Conservation (phyloP, 345 rosid species). For the Citrus sp. region DNA sequence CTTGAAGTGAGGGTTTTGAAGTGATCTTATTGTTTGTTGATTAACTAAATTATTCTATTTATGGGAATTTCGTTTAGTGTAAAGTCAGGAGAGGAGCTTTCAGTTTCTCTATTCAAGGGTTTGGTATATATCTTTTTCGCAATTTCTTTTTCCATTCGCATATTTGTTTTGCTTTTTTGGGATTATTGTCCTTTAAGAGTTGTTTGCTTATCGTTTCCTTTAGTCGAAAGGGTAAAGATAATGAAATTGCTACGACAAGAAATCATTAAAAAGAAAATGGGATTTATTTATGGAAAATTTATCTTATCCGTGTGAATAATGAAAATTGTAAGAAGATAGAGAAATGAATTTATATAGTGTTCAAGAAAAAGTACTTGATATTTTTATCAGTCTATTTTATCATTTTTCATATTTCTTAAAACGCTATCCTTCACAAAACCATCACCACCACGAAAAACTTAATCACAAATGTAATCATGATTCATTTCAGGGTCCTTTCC, state of each 20-base stretch:
- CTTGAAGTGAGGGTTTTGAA: too few species aligned
- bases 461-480: too few species aligned
- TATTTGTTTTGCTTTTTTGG: background rate
- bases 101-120: constrained; percentile 5
- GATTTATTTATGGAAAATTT: too few species aligned
- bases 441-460: too few species aligned
- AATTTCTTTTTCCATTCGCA: background rate
- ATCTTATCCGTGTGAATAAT: too few species aligned
- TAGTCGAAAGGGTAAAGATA: background rate
- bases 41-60: background rate
- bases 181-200: background rate
- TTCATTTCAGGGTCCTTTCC: too few species aligned
- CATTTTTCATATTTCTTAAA: too few species aligned
- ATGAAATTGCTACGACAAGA: background rate
- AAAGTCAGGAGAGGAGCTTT: background rate
- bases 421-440: too few species aligned
- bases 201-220: background rate
- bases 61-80: background rate
- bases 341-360: too few species aligned
- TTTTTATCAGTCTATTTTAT: too few species aligned
- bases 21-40: background rate
- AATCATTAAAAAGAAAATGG: background rate
- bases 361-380: too few species aligned
- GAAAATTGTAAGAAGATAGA: too few species aligned
- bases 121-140: background rate